A percentile compares a stretch with the other conserved stretches of the same genome.
These are phyloP conservation scores for Berberis vulgaris DNA, from an alignment of 164 flowering plant genomes.

Conservation along the genomic window DNA sequence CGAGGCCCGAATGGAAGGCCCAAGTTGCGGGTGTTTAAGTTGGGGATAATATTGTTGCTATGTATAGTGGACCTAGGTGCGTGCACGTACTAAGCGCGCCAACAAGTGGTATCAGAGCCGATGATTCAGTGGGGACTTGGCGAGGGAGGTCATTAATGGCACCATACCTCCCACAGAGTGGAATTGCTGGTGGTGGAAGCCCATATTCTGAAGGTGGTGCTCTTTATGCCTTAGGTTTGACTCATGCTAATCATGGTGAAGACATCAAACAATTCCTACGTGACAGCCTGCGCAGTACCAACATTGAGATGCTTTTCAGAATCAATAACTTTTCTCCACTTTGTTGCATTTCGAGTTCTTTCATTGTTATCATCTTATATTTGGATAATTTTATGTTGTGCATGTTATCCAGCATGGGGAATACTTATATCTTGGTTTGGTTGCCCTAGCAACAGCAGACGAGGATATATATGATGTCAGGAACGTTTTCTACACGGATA, in stretches of 20 bases:
- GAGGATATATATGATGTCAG: slow-evolving; percentile 76
- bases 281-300: slow-evolving; percentile 75
- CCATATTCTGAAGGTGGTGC: slow-evolving; percentile 98
- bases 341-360: not conserved
- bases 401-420: slow-evolving; percentile 96
- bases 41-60: too few species aligned
- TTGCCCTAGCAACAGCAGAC: slow-evolving; percentile 92
- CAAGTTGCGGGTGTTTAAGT: too few species aligned
- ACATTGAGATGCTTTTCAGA: slow-evolving; percentile 55
- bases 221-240: slow-evolving; percentile 80
- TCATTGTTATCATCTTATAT: not conserved
- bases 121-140: slow-evolving; percentile 51
- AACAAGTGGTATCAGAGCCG: too few species aligned
- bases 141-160: slow-evolving; percentile 93
- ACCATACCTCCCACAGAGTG: slow-evolving; percentile 87
- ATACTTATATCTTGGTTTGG: slow-evolving; percentile 86
- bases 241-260: slow-evolving; percentile 95
- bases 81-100: too few species aligned
- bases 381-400: slow-evolving; percentile 4
- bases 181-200: slow-evolving; percentile 80
- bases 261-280: slow-evolving; percentile 86
- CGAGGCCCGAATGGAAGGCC: too few species aligned
- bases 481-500: slow-evolving; percentile 75
- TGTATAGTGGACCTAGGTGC: too few species aligned
- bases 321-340: not conserved